Evolutionary conservation across 108 stramenopile species (phyloP), one percentile per base, ranked within the genome.

Genomic region (Epipyxis sp.): DNA sequence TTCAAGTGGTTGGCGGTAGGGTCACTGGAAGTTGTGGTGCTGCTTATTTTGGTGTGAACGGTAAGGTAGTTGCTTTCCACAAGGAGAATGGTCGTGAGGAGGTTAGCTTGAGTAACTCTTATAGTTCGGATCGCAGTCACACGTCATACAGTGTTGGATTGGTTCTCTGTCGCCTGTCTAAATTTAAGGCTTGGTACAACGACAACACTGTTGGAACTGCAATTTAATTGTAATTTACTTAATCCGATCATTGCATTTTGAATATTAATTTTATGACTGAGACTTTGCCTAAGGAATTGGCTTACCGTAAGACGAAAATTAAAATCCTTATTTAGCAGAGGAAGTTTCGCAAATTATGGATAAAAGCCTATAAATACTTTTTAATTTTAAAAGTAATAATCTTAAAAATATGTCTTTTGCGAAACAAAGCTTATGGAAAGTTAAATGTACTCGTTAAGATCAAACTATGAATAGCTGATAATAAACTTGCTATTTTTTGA

Each of bases 151-250:
- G 61, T 65, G 25, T 65, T 65, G 61, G 61, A 65, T 65, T 65
- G 61, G 61, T 65, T 65, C 61, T 65, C 61, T 65, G 61, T 65
- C 61, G 61, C 61, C 61, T 65, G 61, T 32, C 61, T 65, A 65
- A 65, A 65, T 65, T 65, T 65, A 65, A 65, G 61, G 61, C 61
- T 65, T 65, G 61, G 61, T 65, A 65, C 61, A 65, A 65, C 61
- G 61, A 65, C 61, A 65, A 65, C 61, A 65, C 61, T 3, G 61
- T 65, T 65, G 61, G 61, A 65, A 65, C 61, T 65, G 3, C 27
- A 65, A 35, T 65, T 65, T 37, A 65, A 65, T 65, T 65, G 61
- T 65, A 65, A 65, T 65, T 65, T 29, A 65, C 61, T 3, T 25
- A 65, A 29, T 65, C 61, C 61, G 61, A 65, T 65, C 61, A 65